Conservation (phyloP, 495 filamentous ascomycete species). For the Parathielavia hyrcaniae region DNA sequence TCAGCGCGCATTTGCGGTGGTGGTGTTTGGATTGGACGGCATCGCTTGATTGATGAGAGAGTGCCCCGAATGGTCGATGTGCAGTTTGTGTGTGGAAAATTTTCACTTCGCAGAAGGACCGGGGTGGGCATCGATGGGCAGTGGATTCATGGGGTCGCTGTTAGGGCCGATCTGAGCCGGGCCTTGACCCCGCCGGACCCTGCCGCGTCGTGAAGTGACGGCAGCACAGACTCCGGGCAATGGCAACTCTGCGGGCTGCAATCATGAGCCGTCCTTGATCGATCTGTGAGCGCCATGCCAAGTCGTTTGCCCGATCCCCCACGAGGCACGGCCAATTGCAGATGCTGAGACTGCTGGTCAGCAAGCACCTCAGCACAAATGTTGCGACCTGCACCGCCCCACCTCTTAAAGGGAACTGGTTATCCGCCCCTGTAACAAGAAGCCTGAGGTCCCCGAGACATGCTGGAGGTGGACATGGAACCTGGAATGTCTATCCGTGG, state of each 20-base stretch:
- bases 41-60: constrained; percentile 1
- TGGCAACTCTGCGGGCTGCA: not conserved
- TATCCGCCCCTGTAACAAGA: not conserved
- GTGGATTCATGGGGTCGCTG: not conserved
- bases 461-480: no score
- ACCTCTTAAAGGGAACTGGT: no score
- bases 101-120: constrained; percentile 4
- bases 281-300: constrained; percentile 1
- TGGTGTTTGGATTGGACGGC: constrained; percentile 14
- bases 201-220: not conserved
- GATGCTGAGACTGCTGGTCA: not conserved
- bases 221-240: not conserved
- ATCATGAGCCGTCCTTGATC: not conserved
- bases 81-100: constrained; percentile 21
- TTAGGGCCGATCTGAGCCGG: not conserved
- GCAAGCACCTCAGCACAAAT: not conserved
- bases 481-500: not conserved
- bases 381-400: not conserved
- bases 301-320: not conserved
- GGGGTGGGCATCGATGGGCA: not conserved
- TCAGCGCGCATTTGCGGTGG: constrained; percentile 3
- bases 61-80: constrained; percentile 13
- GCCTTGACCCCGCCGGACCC: constrained; percentile 2
- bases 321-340: not conserved
- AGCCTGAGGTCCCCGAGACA: not conserved